These are phyloP conservation scores for Petunia hybrid DNA, from an alignment of 305 asterid species.

Conservation along the genomic window DNA sequence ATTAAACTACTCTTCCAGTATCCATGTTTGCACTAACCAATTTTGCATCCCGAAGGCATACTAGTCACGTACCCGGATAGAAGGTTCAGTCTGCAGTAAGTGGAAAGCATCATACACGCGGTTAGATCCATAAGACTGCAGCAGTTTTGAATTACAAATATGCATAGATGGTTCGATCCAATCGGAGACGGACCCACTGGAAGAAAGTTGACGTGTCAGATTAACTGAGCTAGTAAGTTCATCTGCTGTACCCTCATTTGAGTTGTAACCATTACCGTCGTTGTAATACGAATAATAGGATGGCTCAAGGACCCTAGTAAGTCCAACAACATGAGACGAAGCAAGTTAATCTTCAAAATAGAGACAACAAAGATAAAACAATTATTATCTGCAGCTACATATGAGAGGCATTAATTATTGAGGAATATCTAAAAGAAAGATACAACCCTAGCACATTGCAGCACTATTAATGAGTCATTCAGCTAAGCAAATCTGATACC, in stretches of 20 bases:
- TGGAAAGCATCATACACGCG: conserved; percentile 62
- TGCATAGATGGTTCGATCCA: conserved; percentile 65
- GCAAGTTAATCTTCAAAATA: not conserved
- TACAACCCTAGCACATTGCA: not conserved
- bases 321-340: conserved; percentile 26
- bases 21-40: not conserved
- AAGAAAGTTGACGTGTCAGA: conserved; percentile 28
- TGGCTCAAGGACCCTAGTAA: conserved; percentile 50
- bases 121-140: conserved; percentile 48
- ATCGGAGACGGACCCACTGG: conserved; percentile 45
- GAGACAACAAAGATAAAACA: not conserved
- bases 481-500: not conserved
- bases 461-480: not conserved
- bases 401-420: not conserved
- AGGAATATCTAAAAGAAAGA: not conserved
- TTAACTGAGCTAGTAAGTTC: conserved; percentile 37
- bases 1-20: not conserved
- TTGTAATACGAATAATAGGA: conserved; percentile 26
- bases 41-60: not conserved
- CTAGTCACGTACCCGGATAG: conserved; percentile 57
- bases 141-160: conserved; percentile 41
- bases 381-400: conserved; percentile 3
- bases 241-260: conserved; percentile 30
- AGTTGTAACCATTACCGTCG: conserved; percentile 27
- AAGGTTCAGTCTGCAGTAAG: conserved; percentile 67